Conservation (phyloP, 805 yeast genomes). For the Ogataea thermomethanolica region DNA sequence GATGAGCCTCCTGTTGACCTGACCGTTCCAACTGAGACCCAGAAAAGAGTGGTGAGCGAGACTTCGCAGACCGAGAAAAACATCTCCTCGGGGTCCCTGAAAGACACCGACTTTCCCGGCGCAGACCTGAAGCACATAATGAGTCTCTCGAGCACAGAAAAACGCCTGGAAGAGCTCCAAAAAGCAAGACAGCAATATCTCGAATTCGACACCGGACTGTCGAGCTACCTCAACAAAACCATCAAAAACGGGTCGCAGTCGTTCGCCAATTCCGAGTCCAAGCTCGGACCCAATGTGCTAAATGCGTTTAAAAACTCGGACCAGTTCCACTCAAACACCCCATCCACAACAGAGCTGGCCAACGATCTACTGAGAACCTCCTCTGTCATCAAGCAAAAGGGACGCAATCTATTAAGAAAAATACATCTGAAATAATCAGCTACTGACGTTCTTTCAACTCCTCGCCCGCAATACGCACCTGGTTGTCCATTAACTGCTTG, state of each 20-base stretch:
- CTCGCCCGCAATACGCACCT: conserved; percentile 73
- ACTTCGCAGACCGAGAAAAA: background rate
- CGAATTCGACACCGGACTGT: conserved; percentile 54
- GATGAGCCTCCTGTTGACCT: background rate
- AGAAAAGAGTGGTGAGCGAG: background rate
- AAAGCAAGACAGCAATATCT: conserved; percentile 42
- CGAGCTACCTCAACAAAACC: conserved; percentile 43
- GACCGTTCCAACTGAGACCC: background rate
- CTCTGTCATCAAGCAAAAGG: conserved; percentile 24
- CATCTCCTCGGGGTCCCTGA: background rate
- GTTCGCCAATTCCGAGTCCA: conserved; percentile 17
- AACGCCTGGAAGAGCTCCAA: conserved; percentile 39
- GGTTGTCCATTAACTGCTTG: conserved; percentile 80
- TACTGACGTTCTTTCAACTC: conserved; percentile 32
- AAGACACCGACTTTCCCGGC: conserved; percentile 9
- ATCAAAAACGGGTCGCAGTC: conserved; percentile 18
- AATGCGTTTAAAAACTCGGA: conserved; percentile 66
- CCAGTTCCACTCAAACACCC: conserved; percentile 25
- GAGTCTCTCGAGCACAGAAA: conserved; percentile 24
- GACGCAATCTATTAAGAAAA: conserved; percentile 26
- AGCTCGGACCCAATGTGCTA: conserved; percentile 50
- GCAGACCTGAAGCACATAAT: conserved; percentile 18
- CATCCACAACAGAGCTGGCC: conserved; percentile 35
- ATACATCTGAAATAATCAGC: conserved; percentile 18
- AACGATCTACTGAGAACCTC: conserved; percentile 39